These are phyloP conservation scores for Macrophomina tecta DNA, from an alignment of 2,329 filamentous ascomycete species.

Conservation along the genomic window DNA sequence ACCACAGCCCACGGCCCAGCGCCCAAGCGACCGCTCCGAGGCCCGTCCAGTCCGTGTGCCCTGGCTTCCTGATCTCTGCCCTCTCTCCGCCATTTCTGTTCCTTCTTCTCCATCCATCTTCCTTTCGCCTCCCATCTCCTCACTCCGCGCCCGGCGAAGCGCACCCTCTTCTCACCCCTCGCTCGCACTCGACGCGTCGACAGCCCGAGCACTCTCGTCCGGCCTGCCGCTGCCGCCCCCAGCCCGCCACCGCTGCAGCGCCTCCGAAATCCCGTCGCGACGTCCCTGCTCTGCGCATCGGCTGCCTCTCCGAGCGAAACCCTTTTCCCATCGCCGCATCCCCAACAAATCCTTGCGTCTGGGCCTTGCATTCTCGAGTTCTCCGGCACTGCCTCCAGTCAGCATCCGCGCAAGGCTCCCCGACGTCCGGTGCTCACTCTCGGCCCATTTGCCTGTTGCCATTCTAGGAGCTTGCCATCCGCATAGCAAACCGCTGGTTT, in stretches of 20 bases:
- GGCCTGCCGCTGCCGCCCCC: conserved; percentile 16
- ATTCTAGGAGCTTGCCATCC: conserved; percentile 19
- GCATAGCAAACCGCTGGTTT: conserved; percentile 16
- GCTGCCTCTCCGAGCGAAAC: conserved; percentile 1
- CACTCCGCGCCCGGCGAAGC: conserved; percentile 24
- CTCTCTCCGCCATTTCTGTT: conserved; percentile 6
- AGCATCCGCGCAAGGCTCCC: neutral
- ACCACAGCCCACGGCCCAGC: neutral
- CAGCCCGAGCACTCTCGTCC: conserved; percentile 13
- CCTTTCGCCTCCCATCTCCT: conserved; percentile 24
- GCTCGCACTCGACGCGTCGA: conserved; percentile 21
- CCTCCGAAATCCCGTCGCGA: conserved; percentile 8
- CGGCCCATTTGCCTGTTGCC: conserved; percentile 4
- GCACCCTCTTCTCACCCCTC: conserved; percentile 20
- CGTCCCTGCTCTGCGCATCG: conserved; percentile 14
- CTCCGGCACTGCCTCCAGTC: neutral
- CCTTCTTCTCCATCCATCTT: conserved; percentile 11
- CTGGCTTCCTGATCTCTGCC: conserved; percentile 4
- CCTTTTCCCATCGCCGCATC: conserved; percentile 9
- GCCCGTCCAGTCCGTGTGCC: conserved; percentile 2
- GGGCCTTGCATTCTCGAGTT: conserved; percentile 6
- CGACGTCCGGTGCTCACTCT: conserved; percentile 6
- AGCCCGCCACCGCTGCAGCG: conserved; percentile 11
- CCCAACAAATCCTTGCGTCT: conserved; percentile 13
- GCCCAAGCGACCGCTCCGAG: conserved; percentile 5